phyloP scores from a whole-genome alignment of 2,329 filamentous ascomycete species.

The Hymenoscyphus linearis region DNA sequence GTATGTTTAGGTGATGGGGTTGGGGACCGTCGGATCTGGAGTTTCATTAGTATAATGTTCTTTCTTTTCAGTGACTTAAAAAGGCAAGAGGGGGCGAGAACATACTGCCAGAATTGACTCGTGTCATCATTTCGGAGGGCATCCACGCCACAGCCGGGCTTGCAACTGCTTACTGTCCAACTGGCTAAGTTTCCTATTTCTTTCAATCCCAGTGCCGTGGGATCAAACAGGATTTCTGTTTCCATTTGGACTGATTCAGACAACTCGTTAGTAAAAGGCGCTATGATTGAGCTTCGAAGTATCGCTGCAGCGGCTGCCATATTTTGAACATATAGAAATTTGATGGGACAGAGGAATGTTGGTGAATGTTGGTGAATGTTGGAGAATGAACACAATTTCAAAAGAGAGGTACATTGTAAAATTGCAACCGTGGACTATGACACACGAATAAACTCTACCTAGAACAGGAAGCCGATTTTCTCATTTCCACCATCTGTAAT shows the following conservation, averaged over 20 bases:
- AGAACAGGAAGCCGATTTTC: not conserved
- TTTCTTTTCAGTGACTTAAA: not conserved
- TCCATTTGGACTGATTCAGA: conserved; percentile 29
- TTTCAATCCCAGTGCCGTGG: conserved; percentile 54
- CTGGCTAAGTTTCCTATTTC: conserved; percentile 81
- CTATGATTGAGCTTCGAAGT: not conserved
- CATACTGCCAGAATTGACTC: conserved; percentile 73
- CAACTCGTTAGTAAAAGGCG: conserved; percentile 7
- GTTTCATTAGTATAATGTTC: not conserved
- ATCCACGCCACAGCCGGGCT: conserved; percentile 73
- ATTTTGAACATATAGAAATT: not conserved
- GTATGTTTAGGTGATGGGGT: conserved; percentile 75
- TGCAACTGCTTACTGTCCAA: conserved; percentile 77
- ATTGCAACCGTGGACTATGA: not conserved
- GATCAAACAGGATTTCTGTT: conserved; percentile 41
- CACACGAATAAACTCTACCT: not conserved
- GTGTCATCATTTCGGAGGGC: conserved; percentile 71
- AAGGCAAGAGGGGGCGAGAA: conserved; percentile 11
- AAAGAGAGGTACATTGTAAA: not conserved
- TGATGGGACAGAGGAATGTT: not conserved
- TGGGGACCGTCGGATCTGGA: conserved; percentile 74
- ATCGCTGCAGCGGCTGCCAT: conserved; percentile 1
- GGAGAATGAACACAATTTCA: not conserved
- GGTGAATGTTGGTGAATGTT: not conserved
- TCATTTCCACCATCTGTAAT: not conserved